phyloP scores from a whole-genome alignment of 176 grass and related monocot species.

The Alloteropsis semialata region DNA sequence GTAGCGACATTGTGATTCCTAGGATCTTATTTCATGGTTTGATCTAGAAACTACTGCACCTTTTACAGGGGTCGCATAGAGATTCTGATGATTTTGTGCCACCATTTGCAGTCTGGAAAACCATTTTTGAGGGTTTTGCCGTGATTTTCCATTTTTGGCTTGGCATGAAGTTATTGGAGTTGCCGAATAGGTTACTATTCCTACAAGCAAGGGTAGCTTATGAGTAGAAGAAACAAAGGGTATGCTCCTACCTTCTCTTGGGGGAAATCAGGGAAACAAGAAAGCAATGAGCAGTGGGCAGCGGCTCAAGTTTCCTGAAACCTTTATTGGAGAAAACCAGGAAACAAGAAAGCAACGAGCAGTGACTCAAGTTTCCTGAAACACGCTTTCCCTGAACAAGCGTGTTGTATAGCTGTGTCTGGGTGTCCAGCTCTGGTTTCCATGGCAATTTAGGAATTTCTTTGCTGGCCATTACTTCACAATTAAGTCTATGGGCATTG shows the following conservation, averaged over 20 bases:
- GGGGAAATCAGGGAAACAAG: slow-evolving; percentile 6
- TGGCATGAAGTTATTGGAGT: not conserved
- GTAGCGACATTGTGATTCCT: not conserved
- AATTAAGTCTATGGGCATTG: not conserved
- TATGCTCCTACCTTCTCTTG: slow-evolving; percentile 13
- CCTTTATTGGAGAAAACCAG: not conserved
- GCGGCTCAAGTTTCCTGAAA: not conserved
- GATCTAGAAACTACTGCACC: not conserved
- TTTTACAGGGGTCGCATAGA: not conserved
- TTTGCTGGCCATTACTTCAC: slow-evolving; percentile 10
- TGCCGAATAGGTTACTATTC: not conserved
- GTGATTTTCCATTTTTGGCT: not conserved
- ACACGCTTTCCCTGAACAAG: not conserved
- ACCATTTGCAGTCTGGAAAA: not conserved
- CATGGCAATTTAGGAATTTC: not conserved
- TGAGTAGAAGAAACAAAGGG: slow-evolving; percentile 10
- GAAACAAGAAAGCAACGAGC: not conserved
- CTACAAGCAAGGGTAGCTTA: slow-evolving; percentile 36
- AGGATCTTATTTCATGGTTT: not conserved
- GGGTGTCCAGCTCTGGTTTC: not conserved
- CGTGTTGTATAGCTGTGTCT: no score
- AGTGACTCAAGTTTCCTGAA: not conserved
- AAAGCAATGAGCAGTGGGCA: not conserved
- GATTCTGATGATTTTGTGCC: not conserved
- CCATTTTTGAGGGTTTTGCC: not conserved